Base-by-base conservation (phyloP, 2,329 filamentous ascomycete genomes). In the Penicillium psychrosexuale region DNA sequence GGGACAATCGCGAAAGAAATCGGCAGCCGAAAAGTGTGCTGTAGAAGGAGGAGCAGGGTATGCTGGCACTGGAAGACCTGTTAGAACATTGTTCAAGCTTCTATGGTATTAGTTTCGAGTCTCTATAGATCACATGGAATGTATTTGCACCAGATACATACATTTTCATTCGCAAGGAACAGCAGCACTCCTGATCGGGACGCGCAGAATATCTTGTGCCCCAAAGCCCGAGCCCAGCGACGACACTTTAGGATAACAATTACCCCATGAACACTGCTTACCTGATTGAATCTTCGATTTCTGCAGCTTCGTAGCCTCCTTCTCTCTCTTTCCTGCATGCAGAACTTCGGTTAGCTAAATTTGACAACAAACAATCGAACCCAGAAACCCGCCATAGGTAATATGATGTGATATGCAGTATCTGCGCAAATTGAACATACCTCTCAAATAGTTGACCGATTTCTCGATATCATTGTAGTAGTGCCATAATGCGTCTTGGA, bases 401-500 rank as follows among this genome's bases (percentile, higher is more conserved):
- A 30, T 15, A 27, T n/a, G 12, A 44, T 22, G 19, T 8, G 8
- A 30, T 22, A 9, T 15, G 11, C 7, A 5, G 33, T n/a, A 51
- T 38, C 4, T 31, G 15, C 5, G n/a, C 8, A 68, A 12, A 51
- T 24, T 8, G 55, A 28, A 59, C 72, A 63, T 86, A 80, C 86
- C 88, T 59, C 85, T 83, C 55, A 99, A 75, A 68, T 95, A 97
- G 53, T 83, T 80, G 36, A 95, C 87, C 1, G 90, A 85, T 73
- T 96, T 96, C 54, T 86, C 88, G 30, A 96, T 80, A 66, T 99
- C 92, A 70, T 92, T 97, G 72, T 93, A 97, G 73, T 97, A 97
- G 74, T 99, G 85, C 91, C 91, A 97, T 15, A 99, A 75, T 0
- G 92, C 84, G 58, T 97, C 93, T 70, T 96, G 85, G 59, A 97